Conservation (phyloP, 192 early-diverging fungal genomes). For the Backusella tuberculispora region DNA sequence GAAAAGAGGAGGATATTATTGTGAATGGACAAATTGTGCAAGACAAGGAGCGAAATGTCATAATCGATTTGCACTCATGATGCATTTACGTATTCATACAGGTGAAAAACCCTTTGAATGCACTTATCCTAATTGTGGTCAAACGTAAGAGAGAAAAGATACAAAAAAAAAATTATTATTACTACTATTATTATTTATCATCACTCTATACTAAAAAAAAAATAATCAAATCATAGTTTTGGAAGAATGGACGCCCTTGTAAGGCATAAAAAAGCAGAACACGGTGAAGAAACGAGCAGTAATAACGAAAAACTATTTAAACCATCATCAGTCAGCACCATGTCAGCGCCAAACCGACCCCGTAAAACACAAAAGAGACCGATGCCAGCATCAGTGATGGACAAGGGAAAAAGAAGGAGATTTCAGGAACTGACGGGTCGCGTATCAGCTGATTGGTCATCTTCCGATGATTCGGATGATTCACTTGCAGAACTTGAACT, state of each 20-base stretch:
- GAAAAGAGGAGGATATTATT: constrained; percentile 57
- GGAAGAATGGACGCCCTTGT: constrained; percentile 42
- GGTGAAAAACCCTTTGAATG: constrained; percentile 65
- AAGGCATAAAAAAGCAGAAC: constrained; percentile 41
- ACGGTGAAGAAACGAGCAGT: constrained; percentile 23
- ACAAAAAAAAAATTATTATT: background rate
- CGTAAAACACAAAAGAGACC: constrained; percentile 18
- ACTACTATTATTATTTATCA: background rate
- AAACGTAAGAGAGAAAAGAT: constrained; percentile 31
- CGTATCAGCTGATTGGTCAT: constrained; percentile 6
- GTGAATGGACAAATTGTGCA: constrained; percentile 60
- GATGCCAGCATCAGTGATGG: background rate
- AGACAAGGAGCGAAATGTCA: constrained; percentile 53
- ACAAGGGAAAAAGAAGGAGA: constrained; percentile 10
- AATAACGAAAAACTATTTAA: background rate
- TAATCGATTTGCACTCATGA: constrained; percentile 61
- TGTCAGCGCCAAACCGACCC: background rate
- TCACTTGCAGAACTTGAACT: background rate
- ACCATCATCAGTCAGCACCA: background rate
- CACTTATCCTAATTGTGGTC: constrained; percentile 25
- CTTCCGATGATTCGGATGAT: background rate
- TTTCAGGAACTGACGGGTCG: background rate
- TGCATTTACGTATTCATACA: constrained; percentile 62
- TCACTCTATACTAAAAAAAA: too few relatives aligned
- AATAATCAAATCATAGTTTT: constrained; percentile 29